These are phyloP conservation scores for Trichoderma sp. DNA, from an alignment of 2,329 filamentous ascomycete species.

Conservation along the genomic window DNA sequence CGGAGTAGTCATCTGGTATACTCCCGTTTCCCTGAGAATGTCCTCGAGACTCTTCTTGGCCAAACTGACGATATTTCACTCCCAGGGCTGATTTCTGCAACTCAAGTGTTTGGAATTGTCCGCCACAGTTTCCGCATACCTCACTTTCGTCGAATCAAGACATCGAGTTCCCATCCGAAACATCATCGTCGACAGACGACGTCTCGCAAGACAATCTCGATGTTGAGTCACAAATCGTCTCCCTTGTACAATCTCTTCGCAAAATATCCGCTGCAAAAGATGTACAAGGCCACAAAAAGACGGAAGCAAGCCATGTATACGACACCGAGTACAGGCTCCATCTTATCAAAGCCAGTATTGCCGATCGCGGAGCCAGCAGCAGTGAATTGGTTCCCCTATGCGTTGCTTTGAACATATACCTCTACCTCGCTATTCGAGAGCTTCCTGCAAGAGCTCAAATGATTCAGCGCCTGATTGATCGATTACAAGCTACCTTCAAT, in stretches of 20 bases:
- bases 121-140: neutral
- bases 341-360: neutral
- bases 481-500: neutral
- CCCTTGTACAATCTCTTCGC: neutral
- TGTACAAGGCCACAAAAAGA: neutral
- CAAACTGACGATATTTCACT: neutral
- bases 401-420: conserved; percentile 1
- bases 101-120: conserved; percentile 3
- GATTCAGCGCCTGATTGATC: neutral
- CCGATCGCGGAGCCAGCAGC: neutral
- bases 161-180: neutral
- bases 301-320: neutral
- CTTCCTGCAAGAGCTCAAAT: neutral
- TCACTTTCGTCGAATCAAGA: neutral
- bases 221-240: neutral
- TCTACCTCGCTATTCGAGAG: conserved; percentile 10
- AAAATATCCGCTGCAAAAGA: neutral
- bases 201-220: neutral
- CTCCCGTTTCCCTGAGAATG: rapidly evolving
- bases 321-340: conserved; percentile 10
- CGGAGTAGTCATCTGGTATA: neutral
- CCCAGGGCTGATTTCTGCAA: conserved; percentile 13
- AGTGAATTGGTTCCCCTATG: neutral
- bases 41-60: neutral
- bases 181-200: too few relatives aligned